Percentiles rank a stretch among this genome's conserved stretches.
Evolutionary conservation across 371 early-diverging fungal species (phyloP).

Genomic region (Blyttiomyces sp.): DNA sequence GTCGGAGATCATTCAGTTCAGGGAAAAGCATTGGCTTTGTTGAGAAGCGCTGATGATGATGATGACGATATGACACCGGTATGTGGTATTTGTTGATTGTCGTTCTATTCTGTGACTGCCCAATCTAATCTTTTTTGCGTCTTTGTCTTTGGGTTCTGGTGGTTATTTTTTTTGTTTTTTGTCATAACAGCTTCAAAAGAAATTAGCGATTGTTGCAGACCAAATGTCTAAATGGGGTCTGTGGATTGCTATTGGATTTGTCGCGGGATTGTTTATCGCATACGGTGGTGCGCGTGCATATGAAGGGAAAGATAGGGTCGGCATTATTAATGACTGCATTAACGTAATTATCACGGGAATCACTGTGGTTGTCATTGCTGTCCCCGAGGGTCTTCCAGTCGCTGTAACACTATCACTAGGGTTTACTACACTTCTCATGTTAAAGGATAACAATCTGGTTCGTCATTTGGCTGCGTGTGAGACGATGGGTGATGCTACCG

Average conservation of each 20-base stretch:
- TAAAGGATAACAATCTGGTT: constrained; percentile 61
- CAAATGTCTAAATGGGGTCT: constrained; percentile 90
- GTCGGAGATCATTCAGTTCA: constrained; percentile 73
- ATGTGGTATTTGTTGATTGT: no score
- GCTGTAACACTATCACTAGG: constrained; percentile 95
- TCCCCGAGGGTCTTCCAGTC: constrained; percentile 95
- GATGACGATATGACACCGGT: no score
- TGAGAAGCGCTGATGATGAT: no score
- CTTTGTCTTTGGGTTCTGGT: no score
- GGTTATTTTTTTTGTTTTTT: no score
- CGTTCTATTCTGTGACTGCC: no score
- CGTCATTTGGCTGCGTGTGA: neutral
- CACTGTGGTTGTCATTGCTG: constrained; percentile 94
- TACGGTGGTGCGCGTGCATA: constrained; percentile 61
- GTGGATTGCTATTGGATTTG: constrained; percentile 71
- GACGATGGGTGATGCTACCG: constrained; percentile 85
- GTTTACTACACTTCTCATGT: constrained; percentile 88
- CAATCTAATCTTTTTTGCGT: no score
- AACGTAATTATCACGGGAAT: constrained; percentile 55
- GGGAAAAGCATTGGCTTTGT: constrained; percentile 74
- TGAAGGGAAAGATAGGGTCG: constrained; percentile 2
- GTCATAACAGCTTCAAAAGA: no score
- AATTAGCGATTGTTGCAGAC: constrained; percentile 82
- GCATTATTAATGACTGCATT: constrained; percentile 28
- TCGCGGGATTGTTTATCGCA: constrained; percentile 73